Conservation (phyloP, 208 protist genomes). For the Leishmania mexicana region DNA sequence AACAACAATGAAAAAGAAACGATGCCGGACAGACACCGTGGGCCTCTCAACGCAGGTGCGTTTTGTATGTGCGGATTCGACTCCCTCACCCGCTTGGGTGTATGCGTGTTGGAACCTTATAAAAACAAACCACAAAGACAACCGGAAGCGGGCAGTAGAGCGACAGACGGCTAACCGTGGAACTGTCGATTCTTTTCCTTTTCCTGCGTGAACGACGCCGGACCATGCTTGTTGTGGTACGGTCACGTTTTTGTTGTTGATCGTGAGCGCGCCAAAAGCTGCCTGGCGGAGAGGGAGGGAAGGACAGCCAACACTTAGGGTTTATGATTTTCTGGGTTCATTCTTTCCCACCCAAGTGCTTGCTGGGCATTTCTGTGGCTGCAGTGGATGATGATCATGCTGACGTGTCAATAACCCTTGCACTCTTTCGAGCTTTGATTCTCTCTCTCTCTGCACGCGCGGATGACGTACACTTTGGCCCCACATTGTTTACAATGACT, state of each 20-base stretch:
- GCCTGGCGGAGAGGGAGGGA: background rate
- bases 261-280: background rate
- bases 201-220: background rate
- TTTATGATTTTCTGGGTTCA: slow-evolving; percentile 4
- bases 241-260: background rate
- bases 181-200: background rate
- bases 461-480: background rate
- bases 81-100: background rate
- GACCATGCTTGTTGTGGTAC: background rate
- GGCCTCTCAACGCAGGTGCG: background rate
- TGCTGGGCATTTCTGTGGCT: background rate
- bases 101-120: background rate
- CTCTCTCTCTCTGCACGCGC: slow-evolving; percentile 4
- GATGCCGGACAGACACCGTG: background rate
- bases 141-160: background rate
- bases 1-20: no score
- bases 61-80: background rate
- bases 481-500: background rate
- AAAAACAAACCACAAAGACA: background rate
- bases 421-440: slow-evolving; percentile 13
- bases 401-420: background rate
- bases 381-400: background rate
- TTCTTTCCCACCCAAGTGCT: background rate
- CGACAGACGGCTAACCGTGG: background rate
- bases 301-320: no score